Percentiles rank a stretch among this genome's conserved stretches.
Evolutionary conservation across 1,284 basidiomycete genomes (phyloP).

Genomic region (Rhodofomes roseus): DNA sequence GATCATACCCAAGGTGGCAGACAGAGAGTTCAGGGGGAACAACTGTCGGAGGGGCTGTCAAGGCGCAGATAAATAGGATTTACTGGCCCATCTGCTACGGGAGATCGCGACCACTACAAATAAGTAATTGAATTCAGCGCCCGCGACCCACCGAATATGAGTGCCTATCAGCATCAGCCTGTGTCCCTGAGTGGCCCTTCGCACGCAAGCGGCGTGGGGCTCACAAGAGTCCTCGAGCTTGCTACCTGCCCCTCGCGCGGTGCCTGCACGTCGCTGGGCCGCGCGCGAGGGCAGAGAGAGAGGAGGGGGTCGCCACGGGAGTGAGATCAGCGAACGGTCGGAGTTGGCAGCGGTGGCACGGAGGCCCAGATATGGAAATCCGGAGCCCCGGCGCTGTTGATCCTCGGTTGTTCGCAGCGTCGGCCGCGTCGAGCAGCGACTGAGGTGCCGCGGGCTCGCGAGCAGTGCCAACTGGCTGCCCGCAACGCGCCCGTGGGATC

Average conservation of each 20-base stretch:
- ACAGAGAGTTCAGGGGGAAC: background rate
- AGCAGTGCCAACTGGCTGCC: background rate
- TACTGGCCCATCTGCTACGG: background rate
- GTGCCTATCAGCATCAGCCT: background rate
- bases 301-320: background rate
- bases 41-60: background rate
- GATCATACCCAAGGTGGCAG: background rate
- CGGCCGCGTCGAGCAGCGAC: background rate
- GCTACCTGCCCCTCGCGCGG: background rate
- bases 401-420: background rate
- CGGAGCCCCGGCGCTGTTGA: background rate
- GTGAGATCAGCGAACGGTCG: constrained; percentile 8
- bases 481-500: background rate
- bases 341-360: constrained; percentile 7
- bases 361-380: background rate
- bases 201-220: background rate
- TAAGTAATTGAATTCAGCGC: constrained; percentile 1
- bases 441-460: constrained; percentile 4
- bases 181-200: background rate
- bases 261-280: background rate
- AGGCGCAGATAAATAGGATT: background rate
- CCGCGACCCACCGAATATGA: background rate
- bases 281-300: background rate
- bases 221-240: no score
- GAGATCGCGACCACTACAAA: background rate